Base-by-base conservation (phyloP, 2,329 filamentous ascomycete species). In the Fusarium nisikadoi region DNA sequence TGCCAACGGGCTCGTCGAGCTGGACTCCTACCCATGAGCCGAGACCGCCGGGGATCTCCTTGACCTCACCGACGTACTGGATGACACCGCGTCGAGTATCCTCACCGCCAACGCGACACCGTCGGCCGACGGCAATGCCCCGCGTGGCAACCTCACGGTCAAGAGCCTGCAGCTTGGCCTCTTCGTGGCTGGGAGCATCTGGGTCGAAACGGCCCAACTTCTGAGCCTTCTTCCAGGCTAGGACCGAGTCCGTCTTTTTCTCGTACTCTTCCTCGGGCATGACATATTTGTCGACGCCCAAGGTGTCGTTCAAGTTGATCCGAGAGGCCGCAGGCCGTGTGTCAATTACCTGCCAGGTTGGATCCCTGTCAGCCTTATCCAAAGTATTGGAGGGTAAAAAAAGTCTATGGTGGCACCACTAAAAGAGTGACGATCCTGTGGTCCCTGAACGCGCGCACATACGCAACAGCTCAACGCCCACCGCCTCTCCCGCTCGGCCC, bases 201-300 rank as follows among this genome's bases (percentile, higher is more conserved):
- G 96, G 96, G 79, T 98, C 94, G 83, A 99, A 99, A 39, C 96
- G 93, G 55, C 96, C 96, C n/a, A 98, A 89, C 80, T 97, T 95
- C 81, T 97, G 91, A n/a, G 90, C 86, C 84, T 93, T 95, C 84
- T 99, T 99, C 94, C 94, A 98, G 10, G 95, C 93, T 29, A 98
- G 88, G 19, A 99, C 96, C 7, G 93, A 95, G 82, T 98, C 94
- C 46, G 90, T 86, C 79, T 95, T 94, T 78, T 90, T 90, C 80
- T 94, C 94, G 83, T 99, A 99, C 79, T 95, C 92, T 54, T 91
- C 88, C 57, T 88, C 86, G n/a, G 94, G 93, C 87, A 99, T 92
- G 70, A 92, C 90, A 81, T 96, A 98, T 84, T 98, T 98, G 62
- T 94, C 90, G 9, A 98, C 94, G 14, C 89, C 87, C 46, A 92